Conservation (phyloP, 2,329 filamentous ascomycete genomes). For the Colletotrichum sp. region DNA sequence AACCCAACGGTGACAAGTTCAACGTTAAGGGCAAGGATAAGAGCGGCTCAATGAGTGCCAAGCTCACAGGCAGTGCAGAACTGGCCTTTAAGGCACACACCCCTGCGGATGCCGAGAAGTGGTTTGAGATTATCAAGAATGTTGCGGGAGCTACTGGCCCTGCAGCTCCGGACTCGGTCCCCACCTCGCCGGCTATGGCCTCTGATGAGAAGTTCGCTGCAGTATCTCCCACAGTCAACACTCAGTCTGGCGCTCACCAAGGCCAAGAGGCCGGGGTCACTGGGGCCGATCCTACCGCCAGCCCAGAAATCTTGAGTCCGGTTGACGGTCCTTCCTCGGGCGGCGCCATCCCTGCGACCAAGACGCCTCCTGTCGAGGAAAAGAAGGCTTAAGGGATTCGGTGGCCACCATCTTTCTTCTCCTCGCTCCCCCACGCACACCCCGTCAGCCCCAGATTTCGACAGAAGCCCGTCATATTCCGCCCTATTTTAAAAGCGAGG, state of each 20-base stretch:
- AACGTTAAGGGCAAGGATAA: constrained; percentile 94
- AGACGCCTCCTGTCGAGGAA: constrained; percentile 3
- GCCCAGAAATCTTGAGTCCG: constrained; percentile 15
- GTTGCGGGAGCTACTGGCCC: constrained; percentile 59
- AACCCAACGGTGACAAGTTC: constrained; percentile 81
- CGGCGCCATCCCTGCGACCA: background rate
- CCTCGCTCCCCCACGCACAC: background rate
- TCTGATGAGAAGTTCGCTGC: constrained; percentile 30
- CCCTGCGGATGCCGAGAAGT: constrained; percentile 79
- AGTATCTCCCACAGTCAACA: constrained; percentile 21
- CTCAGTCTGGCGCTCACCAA: constrained; percentile 33
- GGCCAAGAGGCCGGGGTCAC: constrained; percentile 55
- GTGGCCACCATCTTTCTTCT: background rate
- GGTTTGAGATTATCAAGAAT: constrained; percentile 76
- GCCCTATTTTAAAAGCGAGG: constrained; percentile 8
- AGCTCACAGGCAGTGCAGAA: constrained; percentile 80
- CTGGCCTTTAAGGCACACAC: constrained; percentile 88
- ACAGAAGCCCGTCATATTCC: background rate
- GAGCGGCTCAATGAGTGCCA: constrained; percentile 79
- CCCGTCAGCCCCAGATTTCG: background rate
- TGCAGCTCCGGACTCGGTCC: constrained; percentile 31
- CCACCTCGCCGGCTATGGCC: constrained; percentile 36
- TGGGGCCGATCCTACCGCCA: constrained; percentile 26
- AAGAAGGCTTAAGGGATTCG: background rate
- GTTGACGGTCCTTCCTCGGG: constrained; percentile 6